Evolutionary conservation across 208 protist genomes (phyloP).

Genomic region (Wallacemonas collosoma): DNA sequence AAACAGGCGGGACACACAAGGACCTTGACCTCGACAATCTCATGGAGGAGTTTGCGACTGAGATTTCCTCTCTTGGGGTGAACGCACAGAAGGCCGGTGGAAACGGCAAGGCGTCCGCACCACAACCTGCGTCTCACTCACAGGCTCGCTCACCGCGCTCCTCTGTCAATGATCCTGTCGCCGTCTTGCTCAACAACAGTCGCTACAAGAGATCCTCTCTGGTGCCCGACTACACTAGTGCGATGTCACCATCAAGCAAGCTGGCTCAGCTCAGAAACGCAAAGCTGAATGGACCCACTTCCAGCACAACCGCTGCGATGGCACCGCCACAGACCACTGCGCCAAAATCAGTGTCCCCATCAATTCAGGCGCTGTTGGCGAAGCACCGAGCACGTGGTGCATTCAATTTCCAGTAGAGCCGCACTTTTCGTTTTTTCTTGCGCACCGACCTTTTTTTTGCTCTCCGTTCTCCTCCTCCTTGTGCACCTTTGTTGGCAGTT

Average conservation of each 20-base stretch:
- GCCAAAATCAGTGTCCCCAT: constrained; percentile 49
- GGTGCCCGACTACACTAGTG: constrained; percentile 3
- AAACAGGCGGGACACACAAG: constrained; percentile 13
- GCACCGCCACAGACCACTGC: neutral
- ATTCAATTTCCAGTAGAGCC: constrained; percentile 29
- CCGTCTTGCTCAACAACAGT: constrained; percentile 60
- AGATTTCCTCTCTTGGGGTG: constrained; percentile 60
- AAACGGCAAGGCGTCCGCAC: neutral
- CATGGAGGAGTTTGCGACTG: constrained; percentile 72
- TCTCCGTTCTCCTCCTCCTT: constrained; percentile 17
- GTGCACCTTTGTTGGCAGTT: neutral
- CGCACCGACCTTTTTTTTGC: constrained; percentile 18
- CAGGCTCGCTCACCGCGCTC: constrained; percentile 9
- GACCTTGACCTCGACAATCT: constrained; percentile 69
- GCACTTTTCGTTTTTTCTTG: constrained; percentile 6
- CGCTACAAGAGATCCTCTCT: constrained; percentile 54
- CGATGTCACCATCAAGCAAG: constrained; percentile 8
- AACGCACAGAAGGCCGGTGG: constrained; percentile 29
- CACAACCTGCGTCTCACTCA: neutral
- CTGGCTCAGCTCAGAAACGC: constrained; percentile 4
- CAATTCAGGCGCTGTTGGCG: constrained; percentile 67
- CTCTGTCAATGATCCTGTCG: constrained; percentile 30
- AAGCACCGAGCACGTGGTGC: constrained; percentile 42
- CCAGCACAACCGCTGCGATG: constrained; percentile 9
- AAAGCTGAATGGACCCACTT: neutral